Base-by-base conservation (phyloP, 495 filamentous ascomycete genomes). In the Barbatosphaeria neglecta region DNA sequence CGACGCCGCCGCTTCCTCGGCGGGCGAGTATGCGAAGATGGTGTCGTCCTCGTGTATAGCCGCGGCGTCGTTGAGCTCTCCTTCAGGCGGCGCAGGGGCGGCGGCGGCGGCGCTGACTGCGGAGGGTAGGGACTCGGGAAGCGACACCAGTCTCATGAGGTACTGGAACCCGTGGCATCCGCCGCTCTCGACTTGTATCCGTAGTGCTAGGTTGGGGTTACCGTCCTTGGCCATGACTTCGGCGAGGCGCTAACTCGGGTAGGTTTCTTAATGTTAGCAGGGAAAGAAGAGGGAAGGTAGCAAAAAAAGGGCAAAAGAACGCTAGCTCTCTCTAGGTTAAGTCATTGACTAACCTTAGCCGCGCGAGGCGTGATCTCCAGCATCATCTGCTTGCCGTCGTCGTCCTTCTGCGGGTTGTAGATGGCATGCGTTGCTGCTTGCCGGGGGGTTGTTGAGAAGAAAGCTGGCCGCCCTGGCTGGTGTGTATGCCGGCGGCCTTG, bases 91-190 rank as follows among this genome's bases (percentile, higher is more conserved):
- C 9, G 31, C 1, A 3, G 31, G 16, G 3, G 2, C 15, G 27
- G 9, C 27, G 3, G 59, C 10, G 50, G 59, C 11, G 35, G 49
- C 17, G 50, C 50, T 17, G 47, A 37, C 20, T 11, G 50, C n/a
- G n/a, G n/a, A 39, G 15, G 61, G 56, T 1, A 70, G 48, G 53
- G 76, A 42, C 9, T 63, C 42, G 0, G 75, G 75, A 0, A 78
- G 62, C 4, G 71, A 78, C 19, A 85, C 82, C 6, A 95, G 75
- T 6, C 83, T 84, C 84, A 98, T 94, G 22, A 93, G 72, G 57
- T 96, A 98, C 63, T 98, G 92, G 66, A 98, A 97, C 17, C 92
- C 92, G 67, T 98, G 93, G 64, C 92, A 98, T 28, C 92, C 92
- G 48, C 92, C 92, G 40, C 78, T 83, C 50, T 92, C 86, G 22